Evolutionary conservation across 495 filamentous ascomycete genomes (phyloP), one percentile per base, ranked within the genome.

Genomic region (Cladorrhinum samala): DNA sequence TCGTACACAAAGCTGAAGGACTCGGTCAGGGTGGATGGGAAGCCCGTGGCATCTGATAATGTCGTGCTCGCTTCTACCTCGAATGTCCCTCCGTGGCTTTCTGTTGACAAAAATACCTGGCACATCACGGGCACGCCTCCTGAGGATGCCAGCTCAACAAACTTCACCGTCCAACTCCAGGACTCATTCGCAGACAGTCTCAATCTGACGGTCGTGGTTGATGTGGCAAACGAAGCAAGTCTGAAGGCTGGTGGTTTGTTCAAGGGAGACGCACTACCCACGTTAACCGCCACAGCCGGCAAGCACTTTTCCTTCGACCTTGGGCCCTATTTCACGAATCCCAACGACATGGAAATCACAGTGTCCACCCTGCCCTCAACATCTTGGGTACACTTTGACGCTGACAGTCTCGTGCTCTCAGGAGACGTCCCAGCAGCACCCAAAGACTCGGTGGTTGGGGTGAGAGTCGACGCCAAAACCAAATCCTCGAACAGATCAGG

Each of bases 311-410:
- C 63, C 14, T 86, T 87, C 44, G 72, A 77, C 3, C 74, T 95
- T 33, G 72, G 81, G 49, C 65, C 74, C 24, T 78, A 78, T 19
- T 57, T 87, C 17, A 60, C 80, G 11, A 72, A 71, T 21, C 71
- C 77, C 9, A 63, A 70, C 20, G 73, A 81, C 52, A 77, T 80
- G 0, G 68, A 76, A 18, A 60, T 92, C 1, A 74, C 74, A 11
- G 67, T 86, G 1, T 66, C 79, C 41, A 57, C 79, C n/a, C 73
- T 68, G 17, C 55, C 74, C 2, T 66, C 81, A 1, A 65, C 74
- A 7, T 65, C 79, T 13, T 95, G 89, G 91, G 70, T 93, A 9
- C 72, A 69, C 1, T 88, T 88, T 55, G 79, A 87, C 57, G 46
- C 76, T 9, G 63, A 60, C 9, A 80, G 77, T 37, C 65, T 77